A percentile compares a stretch with the other conserved stretches of the same genome.
Conservation (phyloP, 179 eudicot species). For the Gypsophila paniculata region DNA sequence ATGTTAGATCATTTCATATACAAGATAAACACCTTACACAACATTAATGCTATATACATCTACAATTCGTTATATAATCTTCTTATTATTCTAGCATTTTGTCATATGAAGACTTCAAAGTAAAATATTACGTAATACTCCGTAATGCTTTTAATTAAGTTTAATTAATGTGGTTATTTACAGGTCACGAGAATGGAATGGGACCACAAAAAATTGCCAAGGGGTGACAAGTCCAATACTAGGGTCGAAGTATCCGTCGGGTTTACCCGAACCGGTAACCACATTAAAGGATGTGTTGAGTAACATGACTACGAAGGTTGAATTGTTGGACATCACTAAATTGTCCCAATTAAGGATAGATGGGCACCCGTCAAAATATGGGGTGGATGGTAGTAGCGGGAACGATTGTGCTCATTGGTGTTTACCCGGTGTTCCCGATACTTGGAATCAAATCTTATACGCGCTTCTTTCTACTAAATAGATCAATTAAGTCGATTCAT, state of each 20-base stretch:
- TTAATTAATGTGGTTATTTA: not conserved
- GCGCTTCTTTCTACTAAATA: conserved; percentile 11
- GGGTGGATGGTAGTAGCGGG: conserved; percentile 14
- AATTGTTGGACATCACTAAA: conserved; percentile 22
- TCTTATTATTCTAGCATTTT: no score
- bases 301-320: conserved; percentile 19
- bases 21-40: no score
- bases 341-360: conserved; percentile 29
- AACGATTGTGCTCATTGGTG: conserved; percentile 35
- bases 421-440: conserved; percentile 33
- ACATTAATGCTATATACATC: no score
- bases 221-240: conserved; percentile 17
- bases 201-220: conserved; percentile 16
- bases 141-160: not conserved
- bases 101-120: no score
- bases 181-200: conserved; percentile 21
- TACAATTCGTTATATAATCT: no score
- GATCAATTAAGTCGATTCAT: not conserved
- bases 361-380: conserved; percentile 12
- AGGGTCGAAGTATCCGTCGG: conserved; percentile 18
- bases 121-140: no score
- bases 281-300: conserved; percentile 24
- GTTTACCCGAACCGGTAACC: conserved; percentile 14
- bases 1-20: no score
- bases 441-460: conserved; percentile 29